Base-by-base conservation (phyloP, 371 early-diverging fungal genomes). In the Mortierella sp. region DNA sequence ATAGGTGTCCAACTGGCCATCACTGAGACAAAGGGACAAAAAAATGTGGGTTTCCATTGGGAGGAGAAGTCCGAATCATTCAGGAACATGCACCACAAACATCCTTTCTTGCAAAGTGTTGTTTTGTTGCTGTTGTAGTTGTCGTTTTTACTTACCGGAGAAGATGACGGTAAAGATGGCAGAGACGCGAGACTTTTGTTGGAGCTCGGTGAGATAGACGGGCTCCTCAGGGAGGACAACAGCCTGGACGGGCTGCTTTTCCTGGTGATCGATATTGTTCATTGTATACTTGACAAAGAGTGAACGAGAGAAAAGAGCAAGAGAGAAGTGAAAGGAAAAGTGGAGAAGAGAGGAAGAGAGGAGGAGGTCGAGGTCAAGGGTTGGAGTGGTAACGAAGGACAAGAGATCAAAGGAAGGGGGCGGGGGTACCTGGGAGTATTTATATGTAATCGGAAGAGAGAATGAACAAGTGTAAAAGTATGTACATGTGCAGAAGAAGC, bases 111-210 rank as follows among this genome's bases (percentile, higher is more conserved):
- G 42, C 42, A 38, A 38, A 38, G 42, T 5, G 42, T 38, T 38
- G 5, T 38, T 1, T 5, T 38, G 42, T 38, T n/a, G n/a, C n/a
- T n/a, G n/a, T n/a, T n/a, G n/a, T n/a, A n/a, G n/a, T n/a, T n/a
- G n/a, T n/a, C n/a, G n/a, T 38, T 38, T 38, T 1, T 38, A 38
- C 57, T n/a, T 86, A 86, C 86, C 86, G 24, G 88, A 87, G 72
- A 87, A 87, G 79, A 87, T 84, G 84, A 87, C 88, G 55, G 84
- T 79, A 68, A 87, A 87, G 58, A 84, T 70, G 73, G 88, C 84
- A 16, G 88, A 78, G 68, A 84, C 24, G 45, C 81, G 74, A 21
- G 79, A 79, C 47, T 58, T 73, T 26, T 55, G 44, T 48, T 31
- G 44, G 50, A 45, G 14, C 13, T 55, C 74, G 13, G 73, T 45